Base-by-base conservation (phyloP, 768 basidiomycete species). In the Paxillus rubicundulus region DNA sequence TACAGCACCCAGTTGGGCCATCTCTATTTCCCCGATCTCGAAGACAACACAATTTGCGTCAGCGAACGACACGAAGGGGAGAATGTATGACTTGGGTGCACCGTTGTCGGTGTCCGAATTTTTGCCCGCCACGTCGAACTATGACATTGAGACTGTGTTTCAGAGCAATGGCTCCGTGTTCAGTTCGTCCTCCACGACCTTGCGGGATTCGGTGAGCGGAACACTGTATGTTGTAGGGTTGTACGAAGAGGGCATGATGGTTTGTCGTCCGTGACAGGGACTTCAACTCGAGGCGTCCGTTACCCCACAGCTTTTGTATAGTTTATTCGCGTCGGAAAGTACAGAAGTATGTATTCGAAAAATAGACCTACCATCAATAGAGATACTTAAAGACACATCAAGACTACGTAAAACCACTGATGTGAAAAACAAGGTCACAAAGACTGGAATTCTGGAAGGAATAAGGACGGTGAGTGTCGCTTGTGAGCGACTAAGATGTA, bases 91-190 rank as follows among this genome's bases (percentile, higher is more conserved):
- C 50, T 30, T 45, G 4, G 65, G 70, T 8, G 81, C 81, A 4
- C 82, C 83, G 0, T 62, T 80, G 36, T 75, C 85, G 0, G 75
- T 74, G 33, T 73, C 64, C 50, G 63, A 61, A 41, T 75, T 78
- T 42, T 74, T 77, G 1, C 62, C 74, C 1, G 59, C 63, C 14
- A 62, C 70, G 24, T 56, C 54, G 9, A 70, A 70, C 2, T 71
- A 77, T 58, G 72, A 74, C 32, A 49, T 87, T 28, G 73, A 77
- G 60, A 87, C 87, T 0, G 56, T 89, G n/a, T 89, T 86, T 70
- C 87, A 86, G 70, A 89, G 87, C 58, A 74, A 83, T 54, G 87
- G 87, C n/a, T 72, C 75, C 4, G 76, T 77, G 5, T 85, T 86
- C 59, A 74, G 77, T 13, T 69, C 77, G 2, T 81, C 82, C 14